phyloP scores from a whole-genome alignment of 1,284 basidiomycete species.

The Papiliotrema flavescens region DNA sequence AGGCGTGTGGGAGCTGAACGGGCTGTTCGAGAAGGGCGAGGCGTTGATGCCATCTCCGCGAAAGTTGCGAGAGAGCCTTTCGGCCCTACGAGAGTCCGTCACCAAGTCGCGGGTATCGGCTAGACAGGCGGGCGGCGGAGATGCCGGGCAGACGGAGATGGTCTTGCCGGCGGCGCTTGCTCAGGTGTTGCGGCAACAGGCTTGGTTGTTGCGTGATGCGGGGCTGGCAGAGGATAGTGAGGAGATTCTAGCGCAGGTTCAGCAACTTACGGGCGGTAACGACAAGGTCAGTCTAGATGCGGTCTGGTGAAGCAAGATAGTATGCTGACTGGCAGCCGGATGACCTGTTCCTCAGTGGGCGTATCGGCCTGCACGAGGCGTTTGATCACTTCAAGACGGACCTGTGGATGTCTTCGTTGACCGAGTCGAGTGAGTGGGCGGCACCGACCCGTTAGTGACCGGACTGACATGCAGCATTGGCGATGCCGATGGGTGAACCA shows the following conservation, averaged over 20 bases:
- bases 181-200: slow-evolving; percentile 66
- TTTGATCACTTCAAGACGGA: slow-evolving; percentile 73
- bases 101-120: slow-evolving; percentile 4
- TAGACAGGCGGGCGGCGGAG: neutral
- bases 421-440: slow-evolving; percentile 63
- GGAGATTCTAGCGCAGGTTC: slow-evolving; percentile 53
- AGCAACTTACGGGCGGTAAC: neutral
- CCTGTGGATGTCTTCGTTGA: slow-evolving; percentile 78
- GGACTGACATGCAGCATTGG: slow-evolving; percentile 59
- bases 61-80: slow-evolving; percentile 1
- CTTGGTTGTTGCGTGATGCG: slow-evolving; percentile 66
- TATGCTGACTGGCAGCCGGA: slow-evolving; percentile 57
- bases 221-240: slow-evolving; percentile 56
- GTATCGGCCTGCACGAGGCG: slow-evolving; percentile 67
- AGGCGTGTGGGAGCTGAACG: slow-evolving; percentile 33
- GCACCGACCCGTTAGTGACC: neutral
- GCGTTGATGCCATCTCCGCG: slow-evolving; percentile 25
- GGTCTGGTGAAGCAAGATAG: neutral
- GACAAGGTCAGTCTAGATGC: slow-evolving; percentile 18
- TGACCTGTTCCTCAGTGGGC: slow-evolving; percentile 67
- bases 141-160: slow-evolving; percentile 51
- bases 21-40: slow-evolving; percentile 31
- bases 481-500: slow-evolving; percentile 74
- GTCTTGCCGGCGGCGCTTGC: slow-evolving; percentile 66
- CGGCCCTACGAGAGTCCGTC: neutral